Percentiles rank a stretch among this genome's conserved stretches.
Evolutionary conservation across 2,329 filamentous ascomycete species (phyloP).

Genomic region (Colletotrichum sp.): DNA sequence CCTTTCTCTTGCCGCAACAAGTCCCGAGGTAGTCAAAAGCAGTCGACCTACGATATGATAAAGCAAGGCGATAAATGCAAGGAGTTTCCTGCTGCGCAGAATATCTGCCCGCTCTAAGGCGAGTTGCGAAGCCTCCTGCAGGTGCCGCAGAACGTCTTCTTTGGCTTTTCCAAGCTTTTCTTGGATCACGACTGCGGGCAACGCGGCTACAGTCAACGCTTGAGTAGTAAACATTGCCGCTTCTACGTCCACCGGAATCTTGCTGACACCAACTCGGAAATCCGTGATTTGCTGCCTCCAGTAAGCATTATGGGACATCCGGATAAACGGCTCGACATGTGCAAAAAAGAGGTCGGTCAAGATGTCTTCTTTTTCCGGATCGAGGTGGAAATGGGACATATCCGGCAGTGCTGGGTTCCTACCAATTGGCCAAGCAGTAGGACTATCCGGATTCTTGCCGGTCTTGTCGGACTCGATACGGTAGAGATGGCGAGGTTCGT

Average conservation of each 20-base stretch:
- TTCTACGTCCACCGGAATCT: conserved; percentile 8
- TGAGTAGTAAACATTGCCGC: conserved; percentile 11
- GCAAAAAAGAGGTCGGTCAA: conserved; percentile 10
- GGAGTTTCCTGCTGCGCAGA: conserved; percentile 7
- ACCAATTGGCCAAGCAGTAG: conserved; percentile 10
- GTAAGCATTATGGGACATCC: conserved; percentile 1
- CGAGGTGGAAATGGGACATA: conserved; percentile 10
- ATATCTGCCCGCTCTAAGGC: conserved; percentile 13
- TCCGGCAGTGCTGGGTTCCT: neutral
- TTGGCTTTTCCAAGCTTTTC: conserved; percentile 1
- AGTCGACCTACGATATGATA: conserved; percentile 10
- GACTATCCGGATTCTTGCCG: conserved; percentile 4
- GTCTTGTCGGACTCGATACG: conserved; percentile 8
- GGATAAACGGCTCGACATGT: conserved; percentile 13
- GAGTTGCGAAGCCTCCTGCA: conserved; percentile 8
- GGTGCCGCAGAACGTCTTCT: neutral
- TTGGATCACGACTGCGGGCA: neutral
- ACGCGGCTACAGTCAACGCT: conserved; percentile 17
- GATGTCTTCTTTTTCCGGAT: conserved; percentile 12
- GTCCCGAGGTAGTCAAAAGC: neutral
- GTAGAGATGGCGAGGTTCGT: conserved; percentile 16
- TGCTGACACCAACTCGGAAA: conserved; percentile 14
- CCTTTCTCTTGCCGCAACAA: neutral
- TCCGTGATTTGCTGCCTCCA: conserved; percentile 20
- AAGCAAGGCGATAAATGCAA: conserved; percentile 8